Percentiles rank a stretch among this genome's conserved stretches.
Conservation (phyloP, 108 stramenopile genomes). For the Nitzschia palea region DNA sequence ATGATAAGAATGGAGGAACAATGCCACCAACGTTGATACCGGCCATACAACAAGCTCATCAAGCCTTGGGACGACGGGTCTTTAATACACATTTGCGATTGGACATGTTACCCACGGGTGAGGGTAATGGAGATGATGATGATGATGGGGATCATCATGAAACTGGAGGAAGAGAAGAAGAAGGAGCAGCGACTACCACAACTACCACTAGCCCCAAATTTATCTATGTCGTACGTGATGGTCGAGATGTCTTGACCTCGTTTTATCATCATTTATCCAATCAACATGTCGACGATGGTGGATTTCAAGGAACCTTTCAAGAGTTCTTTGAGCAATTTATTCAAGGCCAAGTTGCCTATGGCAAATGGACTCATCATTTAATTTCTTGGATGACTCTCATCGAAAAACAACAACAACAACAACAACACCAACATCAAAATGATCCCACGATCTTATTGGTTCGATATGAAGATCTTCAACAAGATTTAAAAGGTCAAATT, state of each 20-base stretch:
- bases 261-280: slow-evolving; percentile 78
- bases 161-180: no score
- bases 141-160: not conserved
- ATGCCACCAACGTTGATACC: slow-evolving; percentile 9
- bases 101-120: slow-evolving; percentile 49
- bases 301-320: slow-evolving; percentile 28
- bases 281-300: slow-evolving; percentile 46
- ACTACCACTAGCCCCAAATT: slow-evolving; percentile 39
- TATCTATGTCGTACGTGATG: slow-evolving; percentile 63
- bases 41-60: slow-evolving; percentile 26
- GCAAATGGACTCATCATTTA: slow-evolving; percentile 56
- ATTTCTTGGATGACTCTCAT: slow-evolving; percentile 35
- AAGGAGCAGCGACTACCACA: no score
- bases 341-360: slow-evolving; percentile 53
- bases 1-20: no score
- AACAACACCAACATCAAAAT: no score
- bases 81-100: slow-evolving; percentile 75
- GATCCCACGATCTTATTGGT: slow-evolving; percentile 21
- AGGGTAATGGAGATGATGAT: not conserved
- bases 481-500: slow-evolving; percentile 2
- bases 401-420: not conserved
- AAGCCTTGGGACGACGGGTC: slow-evolving; percentile 32
- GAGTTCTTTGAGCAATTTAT: slow-evolving; percentile 52
- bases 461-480: slow-evolving; percentile 21
- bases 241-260: slow-evolving; percentile 49